Evolutionary conservation across 2,329 filamentous ascomycete species (phyloP), one percentile per base, ranked within the genome.

Genomic region (Colletotrichum limetticola): DNA sequence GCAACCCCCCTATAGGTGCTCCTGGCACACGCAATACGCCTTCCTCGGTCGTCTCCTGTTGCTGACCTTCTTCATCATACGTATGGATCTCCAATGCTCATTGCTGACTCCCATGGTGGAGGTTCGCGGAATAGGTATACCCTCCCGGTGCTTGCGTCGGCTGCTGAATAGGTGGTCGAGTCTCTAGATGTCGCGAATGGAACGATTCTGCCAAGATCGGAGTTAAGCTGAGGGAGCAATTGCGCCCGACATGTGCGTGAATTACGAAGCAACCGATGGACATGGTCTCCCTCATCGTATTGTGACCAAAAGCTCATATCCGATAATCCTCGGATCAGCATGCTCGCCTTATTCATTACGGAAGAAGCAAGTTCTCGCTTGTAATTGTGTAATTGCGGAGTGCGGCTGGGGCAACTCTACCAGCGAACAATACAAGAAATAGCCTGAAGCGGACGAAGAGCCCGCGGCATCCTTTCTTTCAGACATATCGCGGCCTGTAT

Each of bases 341-440:
- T 46, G 65, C 32, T 53, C 26, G 53, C 66, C 57, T 72, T 26
- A n/a, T 60, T 26, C 60, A 30, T 56, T 52, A 52, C 32, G 60
- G 55, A 14, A 69, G 49, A 66, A 57, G 56, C 55, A 70, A 65
- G 55, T 24, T 55, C 67, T 70, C 60, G 66, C 66, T 61, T 61
- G 66, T 60, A 60, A 60, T 59, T 52, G 55, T 26, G 60, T 70
- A 37, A 65, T 56, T 59, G 60, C 55, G 55, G 42, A 57, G 55
- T 46, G 60, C 42, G 57, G 30, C 37, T 53, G 49, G 56, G 52
- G 46, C 24, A 42, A 22, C n/a, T 16, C 49, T 32, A 11, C 46
- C 24, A 28, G 57, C 12, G 24, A 61, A n/a, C 12, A 22, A 49
- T 19, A 46, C 35, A 42, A 26, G 16, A 49, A 28, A 7, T n/a